These are phyloP conservation scores for Kwoniella sp. DNA, from an alignment of 768 basidiomycete species.

Conservation along the genomic window DNA sequence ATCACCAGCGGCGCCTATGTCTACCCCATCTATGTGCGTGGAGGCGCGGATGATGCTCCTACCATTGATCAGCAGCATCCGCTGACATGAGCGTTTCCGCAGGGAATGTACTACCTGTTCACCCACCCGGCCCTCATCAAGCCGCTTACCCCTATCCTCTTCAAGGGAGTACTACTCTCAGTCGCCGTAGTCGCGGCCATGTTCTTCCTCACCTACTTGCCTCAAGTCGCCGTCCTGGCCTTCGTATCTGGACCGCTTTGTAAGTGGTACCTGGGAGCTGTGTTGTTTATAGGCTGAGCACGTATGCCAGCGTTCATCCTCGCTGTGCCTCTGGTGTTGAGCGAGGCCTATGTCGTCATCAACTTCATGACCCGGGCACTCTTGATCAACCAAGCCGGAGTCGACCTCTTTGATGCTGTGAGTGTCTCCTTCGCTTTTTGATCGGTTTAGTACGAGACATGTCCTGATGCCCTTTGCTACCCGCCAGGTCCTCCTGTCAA, in stretches of 20 bases:
- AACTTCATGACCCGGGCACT: constrained; percentile 55
- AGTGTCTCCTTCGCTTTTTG: constrained; percentile 7
- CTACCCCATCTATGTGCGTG: constrained; percentile 43
- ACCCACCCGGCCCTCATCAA: constrained; percentile 26
- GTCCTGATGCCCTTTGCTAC: not conserved
- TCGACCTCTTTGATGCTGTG: constrained; percentile 56
- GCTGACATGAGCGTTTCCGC: not conserved
- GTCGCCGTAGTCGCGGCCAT: constrained; percentile 47
- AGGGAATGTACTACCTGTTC: constrained; percentile 46
- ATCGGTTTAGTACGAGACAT: not conserved
- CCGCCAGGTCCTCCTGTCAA: constrained; percentile 49
- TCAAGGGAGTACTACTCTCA: constrained; percentile 40
- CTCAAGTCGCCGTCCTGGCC: constrained; percentile 63
- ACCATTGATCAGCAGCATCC: not conserved
- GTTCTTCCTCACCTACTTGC: constrained; percentile 58
- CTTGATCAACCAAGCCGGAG: constrained; percentile 53
- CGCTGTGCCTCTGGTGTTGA: constrained; percentile 55
- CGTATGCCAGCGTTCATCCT: constrained; percentile 55
- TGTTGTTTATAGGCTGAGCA: not conserved
- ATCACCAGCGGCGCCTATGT: constrained; percentile 44
- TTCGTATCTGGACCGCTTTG: constrained; percentile 64
- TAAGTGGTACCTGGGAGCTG: no score
- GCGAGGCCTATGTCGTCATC: constrained; percentile 53
- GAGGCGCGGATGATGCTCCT: no score
- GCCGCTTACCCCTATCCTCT: constrained; percentile 43